These are phyloP conservation scores for Huntiella omanensis DNA, from an alignment of 2,329 filamentous ascomycete species.

Conservation along the genomic window DNA sequence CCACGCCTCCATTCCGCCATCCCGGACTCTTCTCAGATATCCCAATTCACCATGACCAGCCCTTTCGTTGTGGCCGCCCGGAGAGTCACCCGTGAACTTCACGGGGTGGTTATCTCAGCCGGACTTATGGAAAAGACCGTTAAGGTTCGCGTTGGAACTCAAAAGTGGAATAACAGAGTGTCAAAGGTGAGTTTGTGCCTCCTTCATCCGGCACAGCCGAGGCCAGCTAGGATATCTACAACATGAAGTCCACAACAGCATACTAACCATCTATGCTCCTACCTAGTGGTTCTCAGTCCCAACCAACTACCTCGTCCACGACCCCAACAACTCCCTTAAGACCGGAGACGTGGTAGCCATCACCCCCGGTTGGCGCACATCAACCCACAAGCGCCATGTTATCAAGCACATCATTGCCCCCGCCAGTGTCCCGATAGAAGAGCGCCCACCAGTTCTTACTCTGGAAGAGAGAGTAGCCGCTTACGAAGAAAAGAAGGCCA, in stretches of 20 bases:
- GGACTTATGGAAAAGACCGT: conserved; percentile 64
- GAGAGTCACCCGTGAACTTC: conserved; percentile 30
- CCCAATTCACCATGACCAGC: conserved; percentile 19
- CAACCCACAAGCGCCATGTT: conserved; percentile 51
- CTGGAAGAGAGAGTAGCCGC: conserved; percentile 39
- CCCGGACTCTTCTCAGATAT: neutral
- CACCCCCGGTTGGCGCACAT: conserved; percentile 43
- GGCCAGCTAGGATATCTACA: neutral
- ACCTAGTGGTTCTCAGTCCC: conserved; percentile 38
- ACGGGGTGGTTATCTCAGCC: conserved; percentile 58
- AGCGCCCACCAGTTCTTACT: conserved; percentile 46
- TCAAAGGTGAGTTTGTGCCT: conserved; percentile 38
- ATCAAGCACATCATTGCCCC: conserved; percentile 59
- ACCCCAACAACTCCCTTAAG: conserved; percentile 54
- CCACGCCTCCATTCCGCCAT: neutral
- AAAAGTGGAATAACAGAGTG: conserved; percentile 53
- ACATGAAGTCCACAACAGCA: neutral
- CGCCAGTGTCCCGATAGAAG: conserved; percentile 39
- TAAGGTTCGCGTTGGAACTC: conserved; percentile 53
- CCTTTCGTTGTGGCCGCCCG: conserved; percentile 20
- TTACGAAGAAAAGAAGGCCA: conserved; percentile 33
- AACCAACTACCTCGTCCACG: conserved; percentile 53
- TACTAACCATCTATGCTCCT: neutral
- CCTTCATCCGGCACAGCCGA: too few species aligned
- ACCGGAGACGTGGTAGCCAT: conserved; percentile 61